Percentiles rank a stretch among this genome's conserved stretches.
phyloP scores from a whole-genome alignment of 139 green algal species.

The Nannochloris sp. region DNA sequence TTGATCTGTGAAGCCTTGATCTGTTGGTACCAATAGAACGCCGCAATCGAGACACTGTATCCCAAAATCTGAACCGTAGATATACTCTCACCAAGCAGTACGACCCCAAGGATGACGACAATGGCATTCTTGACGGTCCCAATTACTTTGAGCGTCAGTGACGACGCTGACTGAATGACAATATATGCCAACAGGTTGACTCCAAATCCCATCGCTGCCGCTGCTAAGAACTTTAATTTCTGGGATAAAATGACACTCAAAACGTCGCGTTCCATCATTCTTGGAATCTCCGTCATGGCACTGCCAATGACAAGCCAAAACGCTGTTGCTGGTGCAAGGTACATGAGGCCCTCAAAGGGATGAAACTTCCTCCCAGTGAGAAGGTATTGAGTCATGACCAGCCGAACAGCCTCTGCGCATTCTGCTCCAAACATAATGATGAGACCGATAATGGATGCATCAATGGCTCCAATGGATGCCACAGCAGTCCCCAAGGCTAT shows the following conservation, averaged over 20 bases:
- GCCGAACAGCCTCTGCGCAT: conserved; percentile 52
- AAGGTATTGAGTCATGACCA: conserved; percentile 84
- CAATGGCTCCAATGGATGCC: conserved; percentile 58
- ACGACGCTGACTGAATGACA: conserved; percentile 69
- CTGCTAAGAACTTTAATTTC: conserved; percentile 41
- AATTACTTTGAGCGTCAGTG: conserved; percentile 75
- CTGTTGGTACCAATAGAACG: conserved; percentile 64
- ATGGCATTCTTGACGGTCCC: conserved; percentile 79
- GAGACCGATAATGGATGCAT: conserved; percentile 51
- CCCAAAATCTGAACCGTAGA: conserved; percentile 50
- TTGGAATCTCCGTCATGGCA: conserved; percentile 27
- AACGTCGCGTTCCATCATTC: conserved; percentile 36
- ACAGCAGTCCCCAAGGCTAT: conserved; percentile 65
- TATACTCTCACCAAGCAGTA: conserved; percentile 60
- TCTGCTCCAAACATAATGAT: conserved; percentile 68
- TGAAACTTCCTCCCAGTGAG: conserved; percentile 77
- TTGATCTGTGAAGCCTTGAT: conserved; percentile 56
- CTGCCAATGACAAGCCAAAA: conserved; percentile 63
- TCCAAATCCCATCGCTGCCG: conserved; percentile 71
- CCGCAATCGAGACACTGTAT: conserved; percentile 47
- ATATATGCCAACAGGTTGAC: conserved; percentile 79
- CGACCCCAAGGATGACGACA: conserved; percentile 63
- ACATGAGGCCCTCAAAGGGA: conserved; percentile 86
- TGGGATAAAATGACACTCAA: conserved; percentile 27
- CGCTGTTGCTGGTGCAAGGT: conserved; percentile 72